Base-by-base conservation (phyloP, 1,284 basidiomycete species). In the Austroboletus niveus region DNA sequence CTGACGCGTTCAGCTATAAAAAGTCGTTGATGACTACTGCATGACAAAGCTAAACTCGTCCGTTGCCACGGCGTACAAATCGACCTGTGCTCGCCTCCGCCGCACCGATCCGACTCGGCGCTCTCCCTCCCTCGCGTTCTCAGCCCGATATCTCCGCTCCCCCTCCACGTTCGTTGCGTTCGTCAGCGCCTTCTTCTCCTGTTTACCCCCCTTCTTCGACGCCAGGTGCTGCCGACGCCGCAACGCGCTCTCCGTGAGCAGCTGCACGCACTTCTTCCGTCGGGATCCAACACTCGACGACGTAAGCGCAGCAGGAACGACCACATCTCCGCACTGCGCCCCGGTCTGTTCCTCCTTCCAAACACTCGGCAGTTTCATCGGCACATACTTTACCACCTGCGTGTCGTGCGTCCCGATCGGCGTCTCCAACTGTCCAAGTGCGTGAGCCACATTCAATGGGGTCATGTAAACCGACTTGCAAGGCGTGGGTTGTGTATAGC, bases 211-310 rank as follows among this genome's bases (percentile, higher is more conserved):
- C 17, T 22, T 40, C 55, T 40, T 59, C 5, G 47, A 38, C 4
- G 10, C 56, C 39, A 60, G 47, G 34, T 51, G 47, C 38, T 52
- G n/a, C 45, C 46, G 62, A 31, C 62, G 62, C 8, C 65, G 61
- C 32, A 58, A 6, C 1, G 61, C 47, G 12, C 66, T 55, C 5
- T 68, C 63, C 14, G 57, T 48, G 27, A 64, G 57, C 30, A 64
- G 14, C 8, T 64, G 47, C 0, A 69, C 54, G 35, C 14, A 69
- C 42, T 48, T 54, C 24, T 51, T 63, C 32, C 61, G 47, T 1
- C 45, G 48, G 8, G 45, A 36, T 8, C 17, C 39, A 0, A n/a
- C 20, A 12, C 39, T 22, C 1, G 38, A 8, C 4, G 6, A 5
- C 2, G 35, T 30, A 2, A 49, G 32, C 1, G 20, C 27, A 0